Conservation (phyloP, 164 flowering plant species). For the Platanus orientalis region DNA sequence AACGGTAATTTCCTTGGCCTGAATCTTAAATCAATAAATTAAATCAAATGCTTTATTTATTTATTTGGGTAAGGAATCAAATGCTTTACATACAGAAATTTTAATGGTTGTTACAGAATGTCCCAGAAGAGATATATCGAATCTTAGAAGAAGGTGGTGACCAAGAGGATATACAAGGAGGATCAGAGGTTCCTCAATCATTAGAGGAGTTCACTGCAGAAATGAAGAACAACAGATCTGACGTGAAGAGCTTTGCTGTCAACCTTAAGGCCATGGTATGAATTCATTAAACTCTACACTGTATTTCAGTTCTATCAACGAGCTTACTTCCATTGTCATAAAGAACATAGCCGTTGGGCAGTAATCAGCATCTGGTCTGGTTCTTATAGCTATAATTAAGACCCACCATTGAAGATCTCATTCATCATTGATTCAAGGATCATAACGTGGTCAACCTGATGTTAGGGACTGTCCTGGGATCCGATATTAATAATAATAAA, state of each 20-base stretch:
- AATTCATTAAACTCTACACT: too few relatives aligned
- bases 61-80: neutral
- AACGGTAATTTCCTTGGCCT: constrained; percentile 36
- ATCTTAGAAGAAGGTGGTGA: constrained; percentile 45
- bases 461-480: too few relatives aligned
- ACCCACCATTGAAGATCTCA: too few relatives aligned
- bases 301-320: too few relatives aligned
- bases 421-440: too few relatives aligned
- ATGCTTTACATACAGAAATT: neutral
- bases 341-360: too few relatives aligned
- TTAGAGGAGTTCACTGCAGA: constrained; percentile 71
- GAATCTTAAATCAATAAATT: too few relatives aligned
- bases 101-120: constrained; percentile 28
- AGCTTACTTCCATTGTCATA: too few relatives aligned
- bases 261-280: constrained; percentile 82
- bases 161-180: constrained; percentile 35
- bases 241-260: constrained; percentile 65
- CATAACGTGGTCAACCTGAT: too few relatives aligned
- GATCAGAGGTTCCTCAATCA: constrained; percentile 66
- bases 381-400: too few relatives aligned
- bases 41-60: neutral
- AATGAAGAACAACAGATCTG: constrained; percentile 46
- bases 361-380: too few relatives aligned
- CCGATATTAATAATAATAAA: too few relatives aligned
- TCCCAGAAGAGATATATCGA: constrained; percentile 83